phyloP scores from a whole-genome alignment of 768 basidiomycete species.

The Psilocybe subaeruginosa region DNA sequence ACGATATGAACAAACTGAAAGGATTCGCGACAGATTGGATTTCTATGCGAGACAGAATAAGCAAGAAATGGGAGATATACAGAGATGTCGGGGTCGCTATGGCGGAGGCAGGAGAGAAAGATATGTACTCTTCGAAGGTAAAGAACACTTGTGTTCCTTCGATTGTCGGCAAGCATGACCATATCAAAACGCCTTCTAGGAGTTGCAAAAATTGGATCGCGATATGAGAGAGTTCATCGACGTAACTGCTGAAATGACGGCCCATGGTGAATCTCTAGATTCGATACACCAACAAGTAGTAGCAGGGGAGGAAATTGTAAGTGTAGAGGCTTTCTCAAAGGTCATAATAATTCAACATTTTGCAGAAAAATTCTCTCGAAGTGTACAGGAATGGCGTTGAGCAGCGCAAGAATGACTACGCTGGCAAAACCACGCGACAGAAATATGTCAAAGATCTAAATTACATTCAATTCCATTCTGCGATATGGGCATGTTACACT shows the following conservation, averaged over 20 bases:
- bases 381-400: conserved; percentile 53
- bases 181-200: conserved; percentile 35
- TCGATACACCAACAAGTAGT: conserved; percentile 60
- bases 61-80: conserved; percentile 45
- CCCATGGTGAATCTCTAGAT: conserved; percentile 56
- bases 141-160: conserved; percentile 13
- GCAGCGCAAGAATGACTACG: conserved; percentile 47
- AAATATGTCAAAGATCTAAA: conserved; percentile 69
- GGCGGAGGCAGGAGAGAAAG: conserved; percentile 63
- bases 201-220: conserved; percentile 59
- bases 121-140: conserved; percentile 53
- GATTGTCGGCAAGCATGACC: not conserved
- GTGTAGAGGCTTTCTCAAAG: conserved; percentile 26
- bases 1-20: conserved; percentile 52
- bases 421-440: conserved; percentile 69
- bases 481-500: conserved; percentile 60
- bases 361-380: conserved; percentile 53
- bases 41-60: conserved; percentile 50
- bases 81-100: conserved; percentile 51
- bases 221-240: conserved; percentile 75
- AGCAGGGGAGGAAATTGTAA: conserved; percentile 61
- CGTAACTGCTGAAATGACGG: conserved; percentile 59
- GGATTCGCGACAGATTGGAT: conserved; percentile 70
- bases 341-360: not conserved
- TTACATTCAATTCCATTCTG: conserved; percentile 66